Evolutionary conservation across 768 basidiomycete genomes (phyloP).

Genomic region (Coprinopsis marcescibilis): DNA sequence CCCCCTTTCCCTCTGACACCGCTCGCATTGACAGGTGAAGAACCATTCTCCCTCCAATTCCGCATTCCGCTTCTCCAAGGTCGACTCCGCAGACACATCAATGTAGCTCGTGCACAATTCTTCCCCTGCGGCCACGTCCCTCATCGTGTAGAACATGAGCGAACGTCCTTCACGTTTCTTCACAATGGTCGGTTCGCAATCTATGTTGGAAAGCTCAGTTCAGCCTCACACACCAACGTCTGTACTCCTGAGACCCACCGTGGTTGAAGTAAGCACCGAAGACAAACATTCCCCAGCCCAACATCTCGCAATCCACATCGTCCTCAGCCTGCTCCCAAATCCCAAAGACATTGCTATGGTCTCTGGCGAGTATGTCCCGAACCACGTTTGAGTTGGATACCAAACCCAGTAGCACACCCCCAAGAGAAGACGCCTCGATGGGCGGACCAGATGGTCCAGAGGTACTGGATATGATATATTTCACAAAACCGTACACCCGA

Average conservation of each 20-base stretch:
- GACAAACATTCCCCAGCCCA: conserved; percentile 60
- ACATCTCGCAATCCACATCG: conserved; percentile 51
- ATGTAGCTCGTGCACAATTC: conserved; percentile 59
- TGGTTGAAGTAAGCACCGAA: conserved; percentile 68
- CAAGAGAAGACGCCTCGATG: conserved; percentile 5
- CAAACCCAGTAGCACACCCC: conserved; percentile 21
- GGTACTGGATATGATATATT: conserved; percentile 23
- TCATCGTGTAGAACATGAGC: conserved; percentile 41
- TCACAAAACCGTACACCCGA: conserved; percentile 50
- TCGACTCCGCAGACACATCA: conserved; percentile 25
- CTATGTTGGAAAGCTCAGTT: conserved; percentile 22
- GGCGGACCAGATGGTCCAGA: too few species aligned
- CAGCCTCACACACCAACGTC: neutral
- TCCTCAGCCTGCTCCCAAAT: conserved; percentile 52
- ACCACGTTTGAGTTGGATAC: conserved; percentile 36
- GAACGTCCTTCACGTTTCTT: conserved; percentile 38
- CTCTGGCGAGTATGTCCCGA: conserved; percentile 51
- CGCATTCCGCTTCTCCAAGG: conserved; percentile 30
- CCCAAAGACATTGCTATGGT: conserved; percentile 64
- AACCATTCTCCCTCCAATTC: conserved; percentile 49
- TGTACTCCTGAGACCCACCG: conserved; percentile 30
- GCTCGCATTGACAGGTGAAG: conserved; percentile 45
- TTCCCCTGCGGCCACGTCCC: conserved; percentile 40
- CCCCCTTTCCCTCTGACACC: conserved; percentile 32
- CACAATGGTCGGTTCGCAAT: conserved; percentile 49